Conservation (phyloP, 495 filamentous ascomycete genomes). For the Xylaria palmicola region DNA sequence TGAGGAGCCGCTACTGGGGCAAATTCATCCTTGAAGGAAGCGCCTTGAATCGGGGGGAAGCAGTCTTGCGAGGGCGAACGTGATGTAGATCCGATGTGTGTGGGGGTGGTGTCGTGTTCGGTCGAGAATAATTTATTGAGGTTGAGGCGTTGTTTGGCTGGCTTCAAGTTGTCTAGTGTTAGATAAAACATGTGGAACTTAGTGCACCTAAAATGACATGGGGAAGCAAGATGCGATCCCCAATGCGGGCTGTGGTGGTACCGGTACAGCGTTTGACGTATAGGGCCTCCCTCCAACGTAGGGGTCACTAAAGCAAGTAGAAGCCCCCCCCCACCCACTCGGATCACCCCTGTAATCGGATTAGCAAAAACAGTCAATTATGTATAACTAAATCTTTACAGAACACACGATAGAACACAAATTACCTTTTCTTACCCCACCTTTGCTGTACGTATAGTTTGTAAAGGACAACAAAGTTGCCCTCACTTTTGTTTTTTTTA, state of each 20-base stretch:
- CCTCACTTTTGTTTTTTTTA: too few relatives aligned
- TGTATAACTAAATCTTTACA: too few relatives aligned
- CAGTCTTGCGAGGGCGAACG: background rate
- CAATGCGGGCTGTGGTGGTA: conserved; percentile 3
- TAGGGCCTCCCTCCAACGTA: too few relatives aligned
- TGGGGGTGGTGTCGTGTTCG: background rate
- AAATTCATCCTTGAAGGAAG: conserved; percentile 13
- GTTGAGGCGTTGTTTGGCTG: background rate
- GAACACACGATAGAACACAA: too few relatives aligned
- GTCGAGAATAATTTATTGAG: background rate
- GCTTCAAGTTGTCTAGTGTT: background rate
- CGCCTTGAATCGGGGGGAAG: background rate
- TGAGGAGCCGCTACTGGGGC: background rate
- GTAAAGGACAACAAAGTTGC: too few relatives aligned
- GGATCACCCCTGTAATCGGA: too few relatives aligned
- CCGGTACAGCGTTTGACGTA: too few relatives aligned
- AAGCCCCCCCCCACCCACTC: too few relatives aligned
- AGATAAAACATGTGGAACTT: conserved; percentile 1
- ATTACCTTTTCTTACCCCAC: too few relatives aligned
- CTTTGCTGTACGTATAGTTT: too few relatives aligned
- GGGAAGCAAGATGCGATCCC: background rate
- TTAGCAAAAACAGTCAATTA: too few relatives aligned
- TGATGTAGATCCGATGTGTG: background rate
- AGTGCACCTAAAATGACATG: background rate
- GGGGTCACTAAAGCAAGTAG: too few relatives aligned